Evolutionary conservation across 257 asterid species (phyloP), one percentile per base, ranked within the genome.

Genomic region (Solanum sitiens): DNA sequence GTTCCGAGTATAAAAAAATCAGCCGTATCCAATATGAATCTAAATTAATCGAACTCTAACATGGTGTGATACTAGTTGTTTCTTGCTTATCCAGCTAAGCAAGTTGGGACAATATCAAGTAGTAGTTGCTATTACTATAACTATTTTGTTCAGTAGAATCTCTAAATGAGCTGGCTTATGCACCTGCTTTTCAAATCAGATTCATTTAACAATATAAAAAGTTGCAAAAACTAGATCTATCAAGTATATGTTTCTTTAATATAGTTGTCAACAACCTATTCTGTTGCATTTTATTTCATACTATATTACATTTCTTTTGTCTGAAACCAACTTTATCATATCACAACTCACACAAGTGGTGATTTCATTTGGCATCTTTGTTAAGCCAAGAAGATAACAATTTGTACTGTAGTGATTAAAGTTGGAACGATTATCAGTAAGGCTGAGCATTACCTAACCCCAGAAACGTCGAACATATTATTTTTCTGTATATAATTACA

Each of bases 61-160:
- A 23, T 5, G 61, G 23, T 35, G 39, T 16, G 12, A 40, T 80
- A 16, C 77, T 18, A 35, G 68, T 80, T 80, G 85, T 32, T 30
- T 47, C 67, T 53, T 80, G 12, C 20, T 47, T 18, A 47, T 80
- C 30, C 86, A 82, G 86, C 86, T 82, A 82, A 30, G 45, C 70
- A 82, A 50, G 42, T 50, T 50, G 70, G 39, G 70, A 6, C 86
- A 50, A 50, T 3, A 50, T 30, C 30, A 82, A 30, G n/a, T 32
- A 20, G 32, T 30, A 39, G n/a, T 70, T 70, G 73, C 39, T 77
- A 77, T 44, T 45, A 44, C 83, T 40, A 79, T 15, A 79, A 27
- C 39, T 79, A 79, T 47, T 80, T 80, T 80, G 68, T 27, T 50
- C 30, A 50, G 70, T 50, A 50, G 86, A 50, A 82, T 80, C 86